These are phyloP conservation scores for Fagopyrum tataricum DNA, from an alignment of 148 eudicot genomes.

Conservation along the genomic window DNA sequence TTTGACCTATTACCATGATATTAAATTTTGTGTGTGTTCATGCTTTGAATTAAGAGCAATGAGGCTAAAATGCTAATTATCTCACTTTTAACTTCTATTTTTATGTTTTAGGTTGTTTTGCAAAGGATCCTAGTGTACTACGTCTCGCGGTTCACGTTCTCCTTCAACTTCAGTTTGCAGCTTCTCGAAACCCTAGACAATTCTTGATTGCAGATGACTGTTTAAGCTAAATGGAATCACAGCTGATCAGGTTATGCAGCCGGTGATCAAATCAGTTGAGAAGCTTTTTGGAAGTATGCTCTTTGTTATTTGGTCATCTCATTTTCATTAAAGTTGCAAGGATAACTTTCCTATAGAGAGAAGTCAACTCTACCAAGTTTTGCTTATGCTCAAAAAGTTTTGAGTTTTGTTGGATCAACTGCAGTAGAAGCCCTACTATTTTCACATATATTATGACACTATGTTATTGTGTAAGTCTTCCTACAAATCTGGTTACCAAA, in stretches of 20 bases:
- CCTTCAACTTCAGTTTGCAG: constrained; percentile 66
- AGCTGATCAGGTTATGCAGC: constrained; percentile 42
- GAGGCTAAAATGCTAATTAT: no score
- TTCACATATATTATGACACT: neutral
- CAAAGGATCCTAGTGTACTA: constrained; percentile 70
- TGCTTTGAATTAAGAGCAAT: no score
- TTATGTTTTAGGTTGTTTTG: constrained; percentile 67
- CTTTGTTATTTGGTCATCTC: neutral
- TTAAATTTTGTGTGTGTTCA: neutral
- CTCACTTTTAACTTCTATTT: no score
- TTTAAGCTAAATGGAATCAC: constrained; percentile 50
- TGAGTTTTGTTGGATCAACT: no score
- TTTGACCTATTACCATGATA: neutral
- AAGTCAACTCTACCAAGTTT: neutral
- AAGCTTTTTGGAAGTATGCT: constrained; percentile 82
- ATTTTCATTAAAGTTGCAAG: neutral
- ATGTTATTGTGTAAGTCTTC: constrained; percentile 9
- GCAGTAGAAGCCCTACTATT: neutral
- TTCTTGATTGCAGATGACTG: constrained; percentile 83
- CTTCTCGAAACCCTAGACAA: constrained; percentile 68
- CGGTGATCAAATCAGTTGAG: constrained; percentile 57
- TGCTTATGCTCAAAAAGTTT: neutral
- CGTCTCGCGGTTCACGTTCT: constrained; percentile 70
- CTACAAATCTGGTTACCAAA: constrained; percentile 19
- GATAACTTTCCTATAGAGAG: neutral